Base-by-base conservation (phyloP, 2,329 filamentous ascomycete species). In the Triangularia setosa region DNA sequence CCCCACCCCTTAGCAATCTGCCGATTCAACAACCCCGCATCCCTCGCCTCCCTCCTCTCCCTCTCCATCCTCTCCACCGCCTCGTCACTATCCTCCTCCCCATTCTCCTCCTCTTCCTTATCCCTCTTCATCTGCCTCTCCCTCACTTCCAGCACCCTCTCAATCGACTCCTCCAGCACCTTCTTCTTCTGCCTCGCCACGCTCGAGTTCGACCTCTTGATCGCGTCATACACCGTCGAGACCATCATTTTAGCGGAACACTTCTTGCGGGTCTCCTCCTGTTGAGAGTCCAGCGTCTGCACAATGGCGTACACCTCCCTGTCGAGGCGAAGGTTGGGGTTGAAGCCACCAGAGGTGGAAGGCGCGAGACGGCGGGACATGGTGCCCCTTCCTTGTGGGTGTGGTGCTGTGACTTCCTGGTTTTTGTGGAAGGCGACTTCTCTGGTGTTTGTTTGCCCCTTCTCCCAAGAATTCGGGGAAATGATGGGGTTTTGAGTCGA, bases 161-260 rank as follows among this genome's bases (percentile, higher is more conserved):
- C 92, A 68, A 98, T 92, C 35, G 90, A 90, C 68, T 95, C 91
- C 75, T 97, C 91, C 1, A 98, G 79, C 0, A 90, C 81, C 66
- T 88, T 89, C 76, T 95, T 96, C 44, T 92, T 92, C 69, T 90
- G 87, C 23, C 95, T 83, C 67, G 91, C 92, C 23, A 98, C 78
- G 70, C 90, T 93, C 0, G 93, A 96, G 75, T 97, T 97, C 14
- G 93, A 97, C 59, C 82, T 80, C 70, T 93, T 91, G 67, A 98
- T 92, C 64, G 85, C 86, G 44, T 93, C 89, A 74, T 95, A 97
- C 1, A 96, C 84, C 1, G 80, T 77, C 2, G 83, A 77, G 3
- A 89, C 80, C 1, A 85, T 87, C 6, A 90, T 78, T 65, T 35
- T 69, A 48, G n/a, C 63, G 54, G 12, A 33, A 28, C 28, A 56